Conservation (phyloP, 371 early-diverging fungal genomes). For the Mucor lusitanicus region DNA sequence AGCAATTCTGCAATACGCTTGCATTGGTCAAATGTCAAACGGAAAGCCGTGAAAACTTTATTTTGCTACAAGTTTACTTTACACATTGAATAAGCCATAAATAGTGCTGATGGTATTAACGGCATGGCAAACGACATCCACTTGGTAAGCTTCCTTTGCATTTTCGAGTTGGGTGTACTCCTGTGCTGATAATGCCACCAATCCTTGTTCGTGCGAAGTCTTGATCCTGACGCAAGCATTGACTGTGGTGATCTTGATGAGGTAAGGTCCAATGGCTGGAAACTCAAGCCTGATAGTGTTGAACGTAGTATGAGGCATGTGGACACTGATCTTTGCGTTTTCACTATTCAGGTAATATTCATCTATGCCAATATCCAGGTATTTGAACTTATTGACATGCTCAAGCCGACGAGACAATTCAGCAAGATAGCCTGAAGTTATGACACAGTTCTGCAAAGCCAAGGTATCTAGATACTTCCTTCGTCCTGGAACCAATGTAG, state of each 20-base stretch:
- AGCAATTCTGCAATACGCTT: too few species aligned
- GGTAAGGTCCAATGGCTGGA: neutral
- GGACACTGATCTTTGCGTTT: neutral
- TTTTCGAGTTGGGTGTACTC: neutral
- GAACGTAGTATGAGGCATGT: neutral
- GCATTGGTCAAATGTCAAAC: neutral
- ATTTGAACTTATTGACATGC: neutral
- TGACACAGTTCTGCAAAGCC: neutral
- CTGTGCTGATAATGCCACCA: neutral
- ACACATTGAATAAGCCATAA: neutral
- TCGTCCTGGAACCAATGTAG: neutral
- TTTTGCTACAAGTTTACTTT: neutral
- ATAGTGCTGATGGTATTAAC: neutral
- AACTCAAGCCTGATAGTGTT: neutral
- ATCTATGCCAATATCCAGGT: neutral
- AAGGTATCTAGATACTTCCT: neutral
- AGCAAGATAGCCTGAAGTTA: neutral
- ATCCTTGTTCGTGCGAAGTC: neutral
- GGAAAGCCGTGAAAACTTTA: neutral
- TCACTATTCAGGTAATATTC: neutral
- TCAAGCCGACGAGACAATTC: neutral
- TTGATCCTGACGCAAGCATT: neutral
- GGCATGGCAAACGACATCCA: neutral
- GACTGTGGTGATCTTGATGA: neutral
- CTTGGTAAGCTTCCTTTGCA: neutral